Evolutionary conservation across 2,329 filamentous ascomycete species (phyloP).

Genomic region (Cryoendolithus antarcticus): DNA sequence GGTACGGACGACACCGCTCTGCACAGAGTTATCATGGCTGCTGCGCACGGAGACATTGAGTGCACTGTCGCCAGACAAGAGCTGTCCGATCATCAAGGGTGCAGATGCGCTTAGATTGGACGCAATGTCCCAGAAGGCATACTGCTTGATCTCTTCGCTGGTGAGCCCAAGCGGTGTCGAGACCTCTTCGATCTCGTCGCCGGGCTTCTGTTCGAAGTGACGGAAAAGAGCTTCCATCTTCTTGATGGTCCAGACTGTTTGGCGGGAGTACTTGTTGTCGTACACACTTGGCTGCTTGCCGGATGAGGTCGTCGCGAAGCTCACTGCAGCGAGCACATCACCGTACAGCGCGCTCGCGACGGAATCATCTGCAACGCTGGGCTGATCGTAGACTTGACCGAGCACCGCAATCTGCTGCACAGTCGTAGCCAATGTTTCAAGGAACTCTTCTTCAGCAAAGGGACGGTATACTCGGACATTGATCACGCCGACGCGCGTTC

Average conservation of each 20-base stretch:
- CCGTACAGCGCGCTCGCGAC: slow-evolving; percentile 77
- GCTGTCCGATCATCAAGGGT: slow-evolving; percentile 48
- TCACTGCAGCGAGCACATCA: slow-evolving; percentile 77
- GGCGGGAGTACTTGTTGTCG: slow-evolving; percentile 83
- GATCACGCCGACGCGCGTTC: slow-evolving; percentile 71
- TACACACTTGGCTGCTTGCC: slow-evolving; percentile 51
- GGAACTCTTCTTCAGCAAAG: slow-evolving; percentile 88
- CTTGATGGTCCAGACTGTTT: slow-evolving; percentile 50
- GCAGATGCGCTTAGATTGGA: slow-evolving; percentile 55
- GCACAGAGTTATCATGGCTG: slow-evolving; percentile 49
- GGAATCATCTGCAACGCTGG: slow-evolving; percentile 60
- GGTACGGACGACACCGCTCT: slow-evolving; percentile 68
- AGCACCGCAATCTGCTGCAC: slow-evolving; percentile 69
- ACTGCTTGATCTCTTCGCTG: slow-evolving; percentile 54
- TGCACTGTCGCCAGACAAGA: slow-evolving; percentile 47
- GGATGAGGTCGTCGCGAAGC: slow-evolving; percentile 59
- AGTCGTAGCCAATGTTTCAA: slow-evolving; percentile 65
- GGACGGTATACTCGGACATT: slow-evolving; percentile 90
- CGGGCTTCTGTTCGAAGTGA: slow-evolving; percentile 30
- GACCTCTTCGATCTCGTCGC: slow-evolving; percentile 24
- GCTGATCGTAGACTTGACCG: slow-evolving; percentile 69
- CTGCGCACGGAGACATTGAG: slow-evolving; percentile 49
- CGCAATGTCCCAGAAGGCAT: slow-evolving; percentile 88
- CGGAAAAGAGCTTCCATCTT: slow-evolving; percentile 38
- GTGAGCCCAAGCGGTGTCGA: slow-evolving; percentile 31